Evolutionary conservation across 2,329 filamentous ascomycete genomes (phyloP), one percentile per base, ranked within the genome.

Genomic region (Colletotrichum neosansevieriae): DNA sequence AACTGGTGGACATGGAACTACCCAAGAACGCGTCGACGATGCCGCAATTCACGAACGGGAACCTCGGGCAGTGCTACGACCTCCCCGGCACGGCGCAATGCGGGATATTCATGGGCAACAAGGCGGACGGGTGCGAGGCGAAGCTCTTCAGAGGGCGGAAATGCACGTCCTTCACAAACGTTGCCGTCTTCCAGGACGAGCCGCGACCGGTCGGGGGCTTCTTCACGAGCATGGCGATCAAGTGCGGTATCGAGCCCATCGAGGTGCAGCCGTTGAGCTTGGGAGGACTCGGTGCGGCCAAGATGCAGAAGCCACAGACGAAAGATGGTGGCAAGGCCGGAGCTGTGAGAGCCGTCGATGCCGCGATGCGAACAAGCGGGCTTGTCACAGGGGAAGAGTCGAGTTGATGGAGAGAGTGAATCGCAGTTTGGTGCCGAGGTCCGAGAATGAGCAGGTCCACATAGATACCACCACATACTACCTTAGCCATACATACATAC

Each of bases 91-190:
- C 58, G 4, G 67, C 57, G 50, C 51, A 69, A 56, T 69, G 67
- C 50, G 67, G 62, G 15, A 21, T 69, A 17, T 69, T 69, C 44
- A 38, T 45, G 57, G 67, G 40, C 1, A 69, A 62, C 63, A 67
- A 58, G 67, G 67, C 56, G 17, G 67, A 69, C 29, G 67, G 67
- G 19, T 69, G 67, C 63, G 67, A 69, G 63, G 67, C 67, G 42
- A 49, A 42, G 50, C 50, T 69, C 42, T 69, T 67, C 45, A 40
- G 62, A 29, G 67, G 63, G n/a, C 9, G 32, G 24, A 32, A 53
- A 34, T 69, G 67, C 67, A 57, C 49, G 19, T 17, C 42, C 11
- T 69, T 69, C 15, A 21, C 47, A 3, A 69, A 69, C 51, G 19
- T 69, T 4, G 67, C 67, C 34, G 67, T 69, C n/a, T 69, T 69